Evolutionary conservation across 176 grass and related monocot species (phyloP), one percentile per base, ranked within the genome.

Genomic region (Oryza punctata): DNA sequence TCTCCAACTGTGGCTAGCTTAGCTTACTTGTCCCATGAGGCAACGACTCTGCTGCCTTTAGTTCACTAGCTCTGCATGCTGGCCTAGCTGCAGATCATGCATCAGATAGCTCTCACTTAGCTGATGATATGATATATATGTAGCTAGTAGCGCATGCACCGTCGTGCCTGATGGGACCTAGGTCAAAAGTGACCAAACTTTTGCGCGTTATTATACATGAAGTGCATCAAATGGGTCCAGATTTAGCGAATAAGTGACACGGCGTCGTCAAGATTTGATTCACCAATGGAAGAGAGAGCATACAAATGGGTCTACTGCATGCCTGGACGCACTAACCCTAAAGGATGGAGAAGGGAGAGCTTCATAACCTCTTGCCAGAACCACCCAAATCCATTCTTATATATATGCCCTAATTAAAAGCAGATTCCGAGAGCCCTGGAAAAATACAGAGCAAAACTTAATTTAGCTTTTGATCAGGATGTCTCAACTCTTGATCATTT

Each of bases 161-260:
- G 25, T 47, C 60, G 35, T 78, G 45, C 61, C 82, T 82, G 73
- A 90, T 78, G 79, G 60, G 84, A 72, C 79, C 88, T 78, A 86
- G 50, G 73, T 85, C 85, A 85, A 93, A 93, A 93, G 85, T 73
- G 27, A 67, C 6, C 23, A 44, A 16, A 75, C 91, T 88, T 90
- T 89, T 66, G 9, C 9, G 9, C 15, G 27, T 45, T 82, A 64
- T 41, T 70, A 44, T 70, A 52, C 49, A 13, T 50, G 37, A 30
- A 32, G 38, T 82, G 63, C 52, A 76, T 52, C 70, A 52, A 73
- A 47, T 66, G 38, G 75, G 60, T 91, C 82, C 60, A 81, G 85
- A 91, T 91, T 86, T 83, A 69, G 76, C 77, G 85, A 93, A 90
- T 88, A 85, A 82, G 43, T 24, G 72, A 77, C 74, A 72, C 12